Evolutionary conservation across 805 yeast species (phyloP).

Genomic region (Metschnikowia aberdeeniae): DNA sequence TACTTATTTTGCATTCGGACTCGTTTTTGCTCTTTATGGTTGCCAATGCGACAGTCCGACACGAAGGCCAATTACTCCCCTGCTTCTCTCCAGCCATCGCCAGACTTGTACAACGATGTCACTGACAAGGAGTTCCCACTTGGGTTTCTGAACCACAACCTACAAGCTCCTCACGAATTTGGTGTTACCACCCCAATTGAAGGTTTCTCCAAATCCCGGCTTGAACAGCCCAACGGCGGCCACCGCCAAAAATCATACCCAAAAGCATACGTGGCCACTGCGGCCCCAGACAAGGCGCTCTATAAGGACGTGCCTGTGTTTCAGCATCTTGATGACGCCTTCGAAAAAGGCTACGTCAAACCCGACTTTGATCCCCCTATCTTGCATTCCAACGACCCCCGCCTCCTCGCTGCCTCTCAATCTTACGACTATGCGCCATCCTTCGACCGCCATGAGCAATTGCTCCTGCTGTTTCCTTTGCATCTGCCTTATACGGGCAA

Average conservation of each 20-base stretch:
- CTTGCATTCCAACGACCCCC: slow-evolving; percentile 3
- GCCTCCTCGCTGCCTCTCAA: not conserved
- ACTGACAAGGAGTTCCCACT: not conserved
- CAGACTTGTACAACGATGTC: slow-evolving; percentile 1
- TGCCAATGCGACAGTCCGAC: slow-evolving; percentile 4
- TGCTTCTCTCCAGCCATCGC: slow-evolving; percentile 2
- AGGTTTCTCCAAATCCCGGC: too few relatives aligned
- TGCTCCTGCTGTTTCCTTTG: slow-evolving; percentile 3
- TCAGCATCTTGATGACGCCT: slow-evolving; percentile 1
- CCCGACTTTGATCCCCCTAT: not conserved
- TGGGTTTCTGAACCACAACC: not conserved
- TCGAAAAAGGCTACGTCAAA: not conserved
- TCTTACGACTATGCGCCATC: not conserved
- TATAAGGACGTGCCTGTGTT: not conserved
- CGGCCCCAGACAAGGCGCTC: not conserved
- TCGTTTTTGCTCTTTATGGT: not conserved
- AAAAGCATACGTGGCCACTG: not conserved
- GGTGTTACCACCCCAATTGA: too few relatives aligned
- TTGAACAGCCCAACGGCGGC: too few relatives aligned
- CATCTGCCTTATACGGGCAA: slow-evolving; percentile 1
- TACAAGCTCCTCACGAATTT: not conserved
- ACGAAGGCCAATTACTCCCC: slow-evolving; percentile 1
- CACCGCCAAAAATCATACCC: not conserved
- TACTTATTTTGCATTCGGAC: not conserved
- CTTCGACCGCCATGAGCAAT: slow-evolving; percentile 1